Evolutionary conservation across 495 filamentous ascomycete species (phyloP).

Genomic region (Daldinia decipiens): DNA sequence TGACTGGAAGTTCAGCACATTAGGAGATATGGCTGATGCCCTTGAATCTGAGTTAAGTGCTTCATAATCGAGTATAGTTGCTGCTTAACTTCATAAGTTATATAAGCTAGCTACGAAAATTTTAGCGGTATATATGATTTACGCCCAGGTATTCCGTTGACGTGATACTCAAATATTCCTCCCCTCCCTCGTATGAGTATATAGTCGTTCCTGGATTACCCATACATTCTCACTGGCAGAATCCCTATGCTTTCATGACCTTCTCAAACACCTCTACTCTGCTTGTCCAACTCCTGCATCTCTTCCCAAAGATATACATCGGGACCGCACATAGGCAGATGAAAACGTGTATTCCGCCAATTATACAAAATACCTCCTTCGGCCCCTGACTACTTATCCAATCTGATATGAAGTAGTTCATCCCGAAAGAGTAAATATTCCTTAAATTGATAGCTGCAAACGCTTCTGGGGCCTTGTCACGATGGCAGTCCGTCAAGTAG

Average conservation of each 20-base stretch:
- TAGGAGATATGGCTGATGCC: constrained; percentile 70
- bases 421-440: constrained; percentile 59
- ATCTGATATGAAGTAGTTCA: constrained; percentile 57
- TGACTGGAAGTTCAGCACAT: constrained; percentile 57
- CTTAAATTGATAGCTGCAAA: constrained; percentile 57
- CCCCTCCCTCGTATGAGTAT: neutral
- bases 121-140: neutral
- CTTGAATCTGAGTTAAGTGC: constrained; percentile 51
- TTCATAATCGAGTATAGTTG: neutral
- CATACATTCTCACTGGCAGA: neutral
- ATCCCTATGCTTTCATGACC: constrained; percentile 39
- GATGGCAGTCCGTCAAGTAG: constrained; percentile 58
- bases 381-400: constrained; percentile 53
- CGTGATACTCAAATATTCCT: neutral
- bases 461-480: constrained; percentile 56
- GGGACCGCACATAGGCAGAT: constrained; percentile 52
- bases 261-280: constrained; percentile 44
- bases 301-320: constrained; percentile 59
- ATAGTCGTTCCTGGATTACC: neutral
- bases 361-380: constrained; percentile 53
- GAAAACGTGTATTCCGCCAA: constrained; percentile 54
- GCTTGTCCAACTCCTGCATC: constrained; percentile 46
- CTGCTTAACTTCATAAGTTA: neutral
- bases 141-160: neutral
- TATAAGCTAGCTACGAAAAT: neutral